These are phyloP conservation scores for Avena atlantica DNA, from an alignment of 176 grass and related monocot genomes.

Conservation along the genomic window DNA sequence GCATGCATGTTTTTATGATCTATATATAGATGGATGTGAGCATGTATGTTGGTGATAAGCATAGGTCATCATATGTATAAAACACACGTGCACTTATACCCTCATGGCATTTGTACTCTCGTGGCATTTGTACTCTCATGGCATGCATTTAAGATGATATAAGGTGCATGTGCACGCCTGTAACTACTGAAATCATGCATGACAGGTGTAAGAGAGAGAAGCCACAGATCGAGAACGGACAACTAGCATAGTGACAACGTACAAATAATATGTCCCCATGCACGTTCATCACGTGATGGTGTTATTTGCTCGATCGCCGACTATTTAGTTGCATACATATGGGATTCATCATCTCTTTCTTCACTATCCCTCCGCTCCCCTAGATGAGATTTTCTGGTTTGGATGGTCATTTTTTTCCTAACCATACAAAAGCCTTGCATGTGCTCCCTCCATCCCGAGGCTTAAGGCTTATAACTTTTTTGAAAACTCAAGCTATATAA, in stretches of 20 bases:
- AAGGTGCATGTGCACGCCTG: not conserved
- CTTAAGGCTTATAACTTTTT: too few species aligned
- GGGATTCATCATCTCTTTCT: not conserved
- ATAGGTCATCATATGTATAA: not conserved
- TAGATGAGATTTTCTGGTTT: not conserved
- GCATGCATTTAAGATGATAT: not conserved
- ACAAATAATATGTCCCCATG: not conserved
- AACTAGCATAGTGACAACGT: not conserved
- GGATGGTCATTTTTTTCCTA: not conserved
- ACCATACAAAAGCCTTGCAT: too few species aligned
- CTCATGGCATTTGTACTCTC: not conserved
- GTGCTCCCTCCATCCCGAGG: too few species aligned
- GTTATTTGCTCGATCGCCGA: not conserved
- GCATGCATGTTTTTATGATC: too few species aligned
- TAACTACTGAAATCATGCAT: not conserved
- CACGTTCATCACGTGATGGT: slow-evolving; percentile 2
- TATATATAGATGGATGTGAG: not conserved
- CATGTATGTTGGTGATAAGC: not conserved
- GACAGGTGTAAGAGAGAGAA: not conserved
- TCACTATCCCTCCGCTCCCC: not conserved
- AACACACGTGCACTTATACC: not conserved
- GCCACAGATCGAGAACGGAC: not conserved
- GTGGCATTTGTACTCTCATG: not conserved
- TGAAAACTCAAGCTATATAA: too few species aligned
- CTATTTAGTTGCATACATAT: not conserved